A percentile compares a stretch with the other conserved stretches of the same genome.
phyloP scores from a whole-genome alignment of 192 early-diverging fungal genomes.

The Gonapodya sp. region DNA sequence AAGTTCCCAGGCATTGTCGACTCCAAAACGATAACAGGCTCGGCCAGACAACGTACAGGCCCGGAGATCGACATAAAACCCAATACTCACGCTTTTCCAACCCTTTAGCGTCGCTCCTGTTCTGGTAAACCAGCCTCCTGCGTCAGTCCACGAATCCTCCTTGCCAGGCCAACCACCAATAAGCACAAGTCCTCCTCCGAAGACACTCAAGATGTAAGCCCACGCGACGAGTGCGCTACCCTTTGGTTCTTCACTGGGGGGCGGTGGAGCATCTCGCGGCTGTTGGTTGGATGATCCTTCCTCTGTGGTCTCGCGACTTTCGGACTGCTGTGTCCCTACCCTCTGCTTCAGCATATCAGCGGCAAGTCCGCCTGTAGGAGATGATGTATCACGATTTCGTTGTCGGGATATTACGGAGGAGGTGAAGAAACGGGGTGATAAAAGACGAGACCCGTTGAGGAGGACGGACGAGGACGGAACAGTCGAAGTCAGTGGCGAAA shows the following conservation, averaged over 20 bases:
- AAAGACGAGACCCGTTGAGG: too few relatives aligned
- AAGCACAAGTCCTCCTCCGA: background rate
- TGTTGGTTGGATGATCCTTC: background rate
- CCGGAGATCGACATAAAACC: too few relatives aligned
- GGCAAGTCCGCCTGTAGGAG: background rate
- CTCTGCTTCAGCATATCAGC: background rate
- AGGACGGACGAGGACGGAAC: too few relatives aligned
- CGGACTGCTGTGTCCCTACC: background rate
- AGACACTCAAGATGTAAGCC: background rate
- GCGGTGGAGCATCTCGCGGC: background rate
- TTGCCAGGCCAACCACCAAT: background rate
- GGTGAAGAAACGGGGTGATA: background rate
- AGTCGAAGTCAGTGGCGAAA: too few relatives aligned
- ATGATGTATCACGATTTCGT: background rate
- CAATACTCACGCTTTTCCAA: constrained; percentile 1
- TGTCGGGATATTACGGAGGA: background rate
- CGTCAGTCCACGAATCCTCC: background rate
- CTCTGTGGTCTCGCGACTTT: background rate
- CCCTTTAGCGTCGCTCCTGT: background rate
- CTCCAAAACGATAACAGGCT: too few relatives aligned
- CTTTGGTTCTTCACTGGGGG: background rate
- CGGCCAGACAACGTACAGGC: too few relatives aligned
- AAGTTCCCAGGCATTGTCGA: too few relatives aligned
- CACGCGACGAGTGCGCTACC: background rate
- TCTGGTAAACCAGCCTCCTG: background rate